Conservation (phyloP, 1,284 basidiomycete genomes). For the Sanghuangporus baumii region DNA sequence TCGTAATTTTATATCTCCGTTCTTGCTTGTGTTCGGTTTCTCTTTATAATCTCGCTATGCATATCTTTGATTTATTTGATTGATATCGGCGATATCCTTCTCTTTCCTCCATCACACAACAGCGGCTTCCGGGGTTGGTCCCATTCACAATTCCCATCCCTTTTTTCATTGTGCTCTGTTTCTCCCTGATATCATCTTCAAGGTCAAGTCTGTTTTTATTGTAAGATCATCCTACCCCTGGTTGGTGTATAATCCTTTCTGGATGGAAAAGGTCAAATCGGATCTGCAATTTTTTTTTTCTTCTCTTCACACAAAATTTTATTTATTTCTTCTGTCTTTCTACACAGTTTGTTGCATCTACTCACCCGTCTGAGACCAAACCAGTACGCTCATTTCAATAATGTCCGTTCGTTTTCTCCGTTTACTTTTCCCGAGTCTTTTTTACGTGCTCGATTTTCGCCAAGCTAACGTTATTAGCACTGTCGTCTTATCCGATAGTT, state of each 20-base stretch:
- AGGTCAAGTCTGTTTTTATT: background rate
- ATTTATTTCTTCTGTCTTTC: too few relatives aligned
- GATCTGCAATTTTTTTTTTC: background rate
- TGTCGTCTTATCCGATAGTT: too few relatives aligned
- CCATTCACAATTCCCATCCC: background rate
- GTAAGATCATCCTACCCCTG: background rate
- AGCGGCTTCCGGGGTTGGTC: background rate
- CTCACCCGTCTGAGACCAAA: too few relatives aligned
- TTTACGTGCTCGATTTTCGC: too few relatives aligned
- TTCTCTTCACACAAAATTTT: background rate
- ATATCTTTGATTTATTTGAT: background rate
- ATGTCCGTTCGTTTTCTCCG: too few relatives aligned
- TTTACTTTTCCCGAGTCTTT: too few relatives aligned
- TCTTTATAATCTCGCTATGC: background rate
- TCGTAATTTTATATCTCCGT: background rate
- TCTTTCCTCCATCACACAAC: background rate
- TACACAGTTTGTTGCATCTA: too few relatives aligned
- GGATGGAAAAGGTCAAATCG: background rate
- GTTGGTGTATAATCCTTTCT: slow-evolving; percentile 5
- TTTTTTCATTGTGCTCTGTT: background rate
- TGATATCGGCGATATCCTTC: background rate
- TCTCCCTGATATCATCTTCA: background rate
- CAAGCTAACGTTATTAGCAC: too few relatives aligned
- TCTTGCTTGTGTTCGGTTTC: background rate
- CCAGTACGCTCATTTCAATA: too few relatives aligned